Base-by-base conservation (phyloP, 1,284 basidiomycete species). In the Trichosporon coremiiforme region DNA sequence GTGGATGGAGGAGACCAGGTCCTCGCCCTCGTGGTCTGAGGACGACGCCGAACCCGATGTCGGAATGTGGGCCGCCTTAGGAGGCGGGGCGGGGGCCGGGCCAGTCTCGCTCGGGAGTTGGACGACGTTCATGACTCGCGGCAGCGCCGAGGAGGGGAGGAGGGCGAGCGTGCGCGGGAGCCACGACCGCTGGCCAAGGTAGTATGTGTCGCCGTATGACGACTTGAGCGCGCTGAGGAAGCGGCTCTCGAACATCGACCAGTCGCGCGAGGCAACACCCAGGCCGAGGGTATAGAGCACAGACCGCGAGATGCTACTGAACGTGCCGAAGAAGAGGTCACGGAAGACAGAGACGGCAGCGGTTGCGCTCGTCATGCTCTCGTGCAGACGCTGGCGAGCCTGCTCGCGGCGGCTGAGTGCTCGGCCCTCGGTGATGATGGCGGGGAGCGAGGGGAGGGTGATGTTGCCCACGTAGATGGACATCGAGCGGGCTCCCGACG, bases 391-490 rank as follows among this genome's bases (percentile, higher is more conserved):
- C 64, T 77, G 75, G 47, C 73, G 75, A 0, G 78, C 77, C 25
- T 75, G 73, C 68, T 80, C 74, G 25, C 77, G 73, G 45, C 77
- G 72, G 9, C 75, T 73, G 12, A 78, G 63, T 13, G 74, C 69
- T 38, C 75, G 72, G 4, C 74, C 69, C 33, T 75, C 74, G 38
- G 74, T 76, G 53, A 81, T 74, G 17, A 81, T 77, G 1, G 75
- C 74, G 2, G 78, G 78, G 4, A 81, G 71, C 2, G 77, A 72
- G 1, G 81, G 81, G 8, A 82, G 73, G 22, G 71, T 66, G 65
- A 81, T 68, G 53, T 82, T 73, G 10, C 79, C 79, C 47, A 82
- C 66, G 64, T 74, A 79, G 57, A 82, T 72, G n/a, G 78, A 79
- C 17, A 82, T 71, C 29, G 80, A 70, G 31, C 71, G 75, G 0